Base-by-base conservation (phyloP, 352 stramenopile genomes). In the Globisporangium parvum region DNA sequence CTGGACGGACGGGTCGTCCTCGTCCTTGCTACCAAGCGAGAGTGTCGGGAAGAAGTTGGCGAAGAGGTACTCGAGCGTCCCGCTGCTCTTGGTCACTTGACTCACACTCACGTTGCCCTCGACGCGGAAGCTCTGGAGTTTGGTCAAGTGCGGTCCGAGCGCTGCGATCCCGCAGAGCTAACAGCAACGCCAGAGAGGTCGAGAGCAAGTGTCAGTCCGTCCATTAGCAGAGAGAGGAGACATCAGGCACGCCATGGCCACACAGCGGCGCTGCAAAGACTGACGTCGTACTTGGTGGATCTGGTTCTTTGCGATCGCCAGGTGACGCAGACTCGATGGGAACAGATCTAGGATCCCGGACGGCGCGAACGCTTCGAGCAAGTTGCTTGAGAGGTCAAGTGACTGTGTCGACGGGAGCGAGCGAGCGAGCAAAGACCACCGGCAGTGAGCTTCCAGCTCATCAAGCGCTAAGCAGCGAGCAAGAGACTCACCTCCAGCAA, bases 371-470 rank as follows among this genome's bases (percentile, higher is more conserved):
- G 65, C 55, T 23, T 66, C 59, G 2, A 89, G 66, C 41, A 75
- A 57, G 46, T 89, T 89, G 58, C 75, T 75, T 10, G 76, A 87
- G 23, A 89, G 57, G 52, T 87, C 76, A 8, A 89, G 52, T 11
- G 67, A 71, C 78, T 41, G 12, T 21, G 45, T 24, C 17, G 39
- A n/a, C 12, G 20, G 23, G n/a, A 53, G 28, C 15, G 14, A 60
- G 14, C 24, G 20, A 40, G 15, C 18, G 3, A 45, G 5, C 21
- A n/a, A n/a, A n/a, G n/a, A n/a, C n/a, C n/a, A n/a, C n/a, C n/a
- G n/a, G n/a, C n/a, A n/a, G 50, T 17, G 17, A 61, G 23, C 14
- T 15, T 21, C 3, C 47, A 6, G 3, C 0, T 23, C 15, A 47
- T 23, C 31, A 35, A 35, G 31, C 31, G 10, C 31, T 1, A 11